Evolutionary conservation across 140 eudicot genomes (phyloP).

Genomic region (Flaveria floridana): DNA sequence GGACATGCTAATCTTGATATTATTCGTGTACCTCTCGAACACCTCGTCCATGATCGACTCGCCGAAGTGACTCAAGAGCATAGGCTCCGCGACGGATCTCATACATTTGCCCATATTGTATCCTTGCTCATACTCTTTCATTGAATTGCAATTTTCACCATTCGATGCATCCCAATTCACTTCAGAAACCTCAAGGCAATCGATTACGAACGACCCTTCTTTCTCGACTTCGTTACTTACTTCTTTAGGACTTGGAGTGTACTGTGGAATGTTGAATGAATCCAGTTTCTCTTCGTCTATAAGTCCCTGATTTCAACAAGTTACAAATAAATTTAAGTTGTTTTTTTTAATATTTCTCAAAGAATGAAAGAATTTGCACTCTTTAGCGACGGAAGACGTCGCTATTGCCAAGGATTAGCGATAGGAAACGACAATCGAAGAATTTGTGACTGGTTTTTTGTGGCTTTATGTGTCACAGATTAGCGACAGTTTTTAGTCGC

Average conservation of each 20-base stretch:
- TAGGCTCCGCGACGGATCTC: conserved; percentile 49
- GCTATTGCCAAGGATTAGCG: too few relatives aligned
- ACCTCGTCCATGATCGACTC: conserved; percentile 35
- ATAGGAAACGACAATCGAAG: too few relatives aligned
- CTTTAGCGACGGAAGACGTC: too few relatives aligned
- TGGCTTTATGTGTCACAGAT: too few relatives aligned
- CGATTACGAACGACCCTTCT: conserved; percentile 48
- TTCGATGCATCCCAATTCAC: conserved; percentile 39
- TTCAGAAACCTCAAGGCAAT: conserved; percentile 36
- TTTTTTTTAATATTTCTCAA: background rate
- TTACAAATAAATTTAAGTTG: background rate
- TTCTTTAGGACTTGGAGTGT: conserved; percentile 43
- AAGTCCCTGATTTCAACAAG: conserved; percentile 31
- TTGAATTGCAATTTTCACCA: background rate
- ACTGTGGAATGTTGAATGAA: conserved; percentile 47
- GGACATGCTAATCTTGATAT: conserved; percentile 35
- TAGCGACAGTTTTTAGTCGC: too few relatives aligned
- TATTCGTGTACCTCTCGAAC: conserved; percentile 36
- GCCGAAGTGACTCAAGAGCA: conserved; percentile 47
- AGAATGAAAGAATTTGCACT: background rate
- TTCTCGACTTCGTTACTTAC: conserved; percentile 35
- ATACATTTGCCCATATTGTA: conserved; percentile 36
- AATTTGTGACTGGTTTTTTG: too few relatives aligned
- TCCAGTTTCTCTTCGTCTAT: conserved; percentile 46
- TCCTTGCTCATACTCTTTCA: conserved; percentile 16